Conservation (phyloP, 2,329 filamentous ascomycete genomes). For the Canariomyces notabilis region DNA sequence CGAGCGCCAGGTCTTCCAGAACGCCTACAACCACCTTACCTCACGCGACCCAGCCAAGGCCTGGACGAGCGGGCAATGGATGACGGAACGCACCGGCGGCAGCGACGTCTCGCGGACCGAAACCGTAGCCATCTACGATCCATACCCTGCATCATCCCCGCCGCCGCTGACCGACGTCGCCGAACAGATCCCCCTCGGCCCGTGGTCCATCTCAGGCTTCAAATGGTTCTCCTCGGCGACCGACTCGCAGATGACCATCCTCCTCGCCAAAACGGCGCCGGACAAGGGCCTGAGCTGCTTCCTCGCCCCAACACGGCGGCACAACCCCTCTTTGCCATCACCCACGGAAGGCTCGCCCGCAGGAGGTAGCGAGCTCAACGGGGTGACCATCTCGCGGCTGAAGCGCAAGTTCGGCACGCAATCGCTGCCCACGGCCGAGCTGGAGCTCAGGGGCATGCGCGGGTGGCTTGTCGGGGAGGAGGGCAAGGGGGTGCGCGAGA, state of each 20-base stretch:
- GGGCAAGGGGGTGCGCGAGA: constrained; percentile 63
- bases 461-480: constrained; percentile 62
- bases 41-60: constrained; percentile 45
- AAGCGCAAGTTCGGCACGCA: constrained; percentile 71
- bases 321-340: constrained; percentile 27
- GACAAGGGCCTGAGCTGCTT: constrained; percentile 55
- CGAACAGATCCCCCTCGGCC: constrained; percentile 42
- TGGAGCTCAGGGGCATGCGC: constrained; percentile 59
- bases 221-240: constrained; percentile 69
- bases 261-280: constrained; percentile 54
- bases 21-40: constrained; percentile 49
- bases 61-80: constrained; percentile 74
- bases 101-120: constrained; percentile 66
- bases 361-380: constrained; percentile 52
- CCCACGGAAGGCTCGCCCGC: constrained; percentile 28
- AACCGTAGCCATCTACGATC: constrained; percentile 46
- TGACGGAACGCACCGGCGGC: constrained; percentile 66
- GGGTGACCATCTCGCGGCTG: constrained; percentile 61
- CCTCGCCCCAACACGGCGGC: constrained; percentile 55
- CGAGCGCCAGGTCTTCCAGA: constrained; percentile 42
- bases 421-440: constrained; percentile 65
- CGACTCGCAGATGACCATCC: constrained; percentile 57
- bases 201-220: constrained; percentile 60
- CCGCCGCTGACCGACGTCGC: constrained; percentile 26
- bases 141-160: constrained; percentile 18